These are phyloP conservation scores for Cladophialophora bantiana DNA, from an alignment of 2,329 filamentous ascomycete genomes.

Conservation along the genomic window DNA sequence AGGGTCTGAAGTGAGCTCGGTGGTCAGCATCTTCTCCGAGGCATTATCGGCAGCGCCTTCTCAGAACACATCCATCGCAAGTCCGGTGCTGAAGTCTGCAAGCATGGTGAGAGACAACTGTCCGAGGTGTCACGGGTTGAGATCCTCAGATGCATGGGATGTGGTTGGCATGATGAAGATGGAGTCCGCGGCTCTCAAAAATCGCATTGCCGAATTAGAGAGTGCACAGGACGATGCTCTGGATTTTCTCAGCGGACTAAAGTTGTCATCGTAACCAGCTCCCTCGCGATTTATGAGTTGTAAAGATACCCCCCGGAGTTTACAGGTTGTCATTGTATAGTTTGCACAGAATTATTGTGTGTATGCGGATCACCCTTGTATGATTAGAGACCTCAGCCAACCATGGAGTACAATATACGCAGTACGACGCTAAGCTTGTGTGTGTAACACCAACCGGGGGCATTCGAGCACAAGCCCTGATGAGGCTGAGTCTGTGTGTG, in stretches of 20 bases:
- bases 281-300: background rate
- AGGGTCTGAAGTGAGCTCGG: constrained; percentile 63
- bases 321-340: constrained; percentile 17
- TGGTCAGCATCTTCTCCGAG: constrained; percentile 57
- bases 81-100: constrained; percentile 29
- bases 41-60: constrained; percentile 40
- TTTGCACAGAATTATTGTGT: constrained; percentile 14
- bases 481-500: background rate
- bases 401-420: background rate
- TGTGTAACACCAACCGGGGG: background rate
- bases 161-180: constrained; percentile 59
- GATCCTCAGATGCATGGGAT: constrained; percentile 60
- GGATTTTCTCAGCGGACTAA: constrained; percentile 41
- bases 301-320: constrained; percentile 25
- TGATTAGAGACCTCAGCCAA: background rate
- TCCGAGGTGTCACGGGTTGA: constrained; percentile 51
- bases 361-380: constrained; percentile 3
- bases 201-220: constrained; percentile 61
- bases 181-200: constrained; percentile 62
- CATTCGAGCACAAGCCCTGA: background rate
- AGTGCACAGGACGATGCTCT: constrained; percentile 64
- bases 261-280: constrained; percentile 23
- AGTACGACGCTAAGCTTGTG: background rate
- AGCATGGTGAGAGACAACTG: constrained; percentile 45
- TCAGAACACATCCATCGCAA: constrained; percentile 32